phyloP scores from a whole-genome alignment of 2,329 filamentous ascomycete species.

The Fusarium udum region DNA sequence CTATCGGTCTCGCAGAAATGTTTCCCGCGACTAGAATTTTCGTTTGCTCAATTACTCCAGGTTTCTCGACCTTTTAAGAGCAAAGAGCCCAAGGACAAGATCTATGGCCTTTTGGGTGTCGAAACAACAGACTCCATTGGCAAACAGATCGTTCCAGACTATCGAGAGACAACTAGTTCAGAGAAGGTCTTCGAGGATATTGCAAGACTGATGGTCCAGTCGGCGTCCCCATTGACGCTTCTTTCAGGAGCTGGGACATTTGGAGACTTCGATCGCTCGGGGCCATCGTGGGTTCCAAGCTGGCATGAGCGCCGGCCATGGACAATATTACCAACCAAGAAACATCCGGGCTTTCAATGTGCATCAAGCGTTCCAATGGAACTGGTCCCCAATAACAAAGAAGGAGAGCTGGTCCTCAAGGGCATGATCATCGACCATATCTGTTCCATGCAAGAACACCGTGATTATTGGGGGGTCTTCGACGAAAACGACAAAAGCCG shows the following conservation, averaged over 20 bases:
- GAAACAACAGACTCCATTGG: accelerated
- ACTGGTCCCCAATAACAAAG: accelerated
- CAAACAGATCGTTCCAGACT: background rate
- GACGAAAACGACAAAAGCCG: background rate
- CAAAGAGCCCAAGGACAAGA: background rate
- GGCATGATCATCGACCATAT: accelerated
- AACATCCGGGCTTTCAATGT: accelerated
- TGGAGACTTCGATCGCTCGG: accelerated
- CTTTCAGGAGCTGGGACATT: background rate
- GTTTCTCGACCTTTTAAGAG: accelerated
- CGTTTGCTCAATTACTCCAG: accelerated
- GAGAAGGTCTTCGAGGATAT: background rate
- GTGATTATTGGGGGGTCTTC: accelerated
- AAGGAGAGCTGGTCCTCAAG: background rate
- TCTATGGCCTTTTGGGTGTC: accelerated
- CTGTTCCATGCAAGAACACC: accelerated
- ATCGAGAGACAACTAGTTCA: accelerated
- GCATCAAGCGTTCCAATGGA: accelerated
- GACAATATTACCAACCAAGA: background rate
- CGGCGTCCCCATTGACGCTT: accelerated
- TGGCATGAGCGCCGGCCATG: background rate
- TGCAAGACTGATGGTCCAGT: accelerated
- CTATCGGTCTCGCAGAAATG: accelerated
- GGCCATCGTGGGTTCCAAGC: background rate
- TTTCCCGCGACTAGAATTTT: background rate